Base-by-base conservation (phyloP, 75 land plant genomes). In the Sequoia sempervirens region DNA sequence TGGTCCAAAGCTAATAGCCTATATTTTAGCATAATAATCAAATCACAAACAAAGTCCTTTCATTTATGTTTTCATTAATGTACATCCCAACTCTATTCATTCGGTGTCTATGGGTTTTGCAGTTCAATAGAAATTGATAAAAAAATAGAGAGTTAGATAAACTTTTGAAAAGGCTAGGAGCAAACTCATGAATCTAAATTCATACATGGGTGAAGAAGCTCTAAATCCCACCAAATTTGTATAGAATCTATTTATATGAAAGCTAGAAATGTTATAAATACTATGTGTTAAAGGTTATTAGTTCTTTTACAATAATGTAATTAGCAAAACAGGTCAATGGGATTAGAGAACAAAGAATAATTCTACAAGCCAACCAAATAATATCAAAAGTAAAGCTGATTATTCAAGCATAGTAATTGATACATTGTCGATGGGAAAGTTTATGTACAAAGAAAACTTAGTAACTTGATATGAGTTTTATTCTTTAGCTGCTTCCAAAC, bases 401-500 rank as follows among this genome's bases (percentile, higher is more conserved):
- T 32, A 70, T 12, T 28, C 36, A 70, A 70, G 32, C 17, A 30
- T 13, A 32, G 36, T 32, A 70, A 32, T 70, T 32, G 73, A 61
- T 70, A 32, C 14, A 30, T 70, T 61, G 66, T 7, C 28, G 66
- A 56, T 56, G 1, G 34, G 28, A 26, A 68, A 68, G 72, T 68
- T 68, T 28, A 7, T 23, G 72, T 28, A 7, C 72, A 68, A 34
- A 26, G 34, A 26, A n/a, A 12, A 26, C 13, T 32, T 11, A 28
- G 4, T 70, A 26, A 26, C 8, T 64, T 26, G 1, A 20, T 34
- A 70, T 30, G 13, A 23, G 1, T 11, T 70, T 70, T 70, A 14
- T 70, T 32, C 13, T 70, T 70, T 34, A 28, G 92, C 92, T 32
- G 88, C 88, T 30, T 86, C 86, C 88, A 90, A 68, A 85, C 82